phyloP scores from a whole-genome alignment of 1,284 basidiomycete genomes.

The Paramarasmius palmivorus region DNA sequence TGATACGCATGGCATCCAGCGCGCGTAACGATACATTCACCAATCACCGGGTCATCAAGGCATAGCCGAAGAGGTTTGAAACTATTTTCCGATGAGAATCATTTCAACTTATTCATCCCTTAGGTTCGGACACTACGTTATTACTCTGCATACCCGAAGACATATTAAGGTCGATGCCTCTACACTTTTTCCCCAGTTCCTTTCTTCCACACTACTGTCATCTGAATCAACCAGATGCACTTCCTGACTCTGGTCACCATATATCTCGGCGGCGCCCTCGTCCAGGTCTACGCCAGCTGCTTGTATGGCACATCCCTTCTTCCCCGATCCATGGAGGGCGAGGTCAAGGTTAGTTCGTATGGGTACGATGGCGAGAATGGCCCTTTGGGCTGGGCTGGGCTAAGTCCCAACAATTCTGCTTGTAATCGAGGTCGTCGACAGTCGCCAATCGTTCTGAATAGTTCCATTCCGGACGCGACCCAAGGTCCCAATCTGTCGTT shows the following conservation, averaged over 20 bases:
- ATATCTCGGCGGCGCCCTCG: neutral
- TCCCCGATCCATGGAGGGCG: neutral
- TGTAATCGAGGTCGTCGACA: neutral
- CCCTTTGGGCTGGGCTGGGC: neutral
- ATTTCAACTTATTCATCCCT: too few relatives aligned
- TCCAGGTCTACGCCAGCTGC: neutral
- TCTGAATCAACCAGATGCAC: neutral
- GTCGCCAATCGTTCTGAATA: slow-evolving; percentile 3
- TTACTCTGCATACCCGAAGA: too few relatives aligned
- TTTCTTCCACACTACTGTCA: too few relatives aligned
- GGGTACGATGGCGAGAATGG: neutral
- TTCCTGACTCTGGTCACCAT: neutral
- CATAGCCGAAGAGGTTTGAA: too few relatives aligned
- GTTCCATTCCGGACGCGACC: neutral
- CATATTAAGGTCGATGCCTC: too few relatives aligned
- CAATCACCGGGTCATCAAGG: too few relatives aligned
- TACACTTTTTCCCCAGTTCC: neutral
- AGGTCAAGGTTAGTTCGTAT: neutral
- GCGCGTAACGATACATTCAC: too few relatives aligned
- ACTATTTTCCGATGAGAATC: too few relatives aligned
- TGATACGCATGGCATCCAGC: too few relatives aligned
- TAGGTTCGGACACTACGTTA: too few relatives aligned
- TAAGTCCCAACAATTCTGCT: neutral
- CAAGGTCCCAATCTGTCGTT: neutral
- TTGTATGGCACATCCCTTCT: neutral